These are phyloP conservation scores for Lachnellula arida DNA, from an alignment of 2,329 filamentous ascomycete species.

Conservation along the genomic window DNA sequence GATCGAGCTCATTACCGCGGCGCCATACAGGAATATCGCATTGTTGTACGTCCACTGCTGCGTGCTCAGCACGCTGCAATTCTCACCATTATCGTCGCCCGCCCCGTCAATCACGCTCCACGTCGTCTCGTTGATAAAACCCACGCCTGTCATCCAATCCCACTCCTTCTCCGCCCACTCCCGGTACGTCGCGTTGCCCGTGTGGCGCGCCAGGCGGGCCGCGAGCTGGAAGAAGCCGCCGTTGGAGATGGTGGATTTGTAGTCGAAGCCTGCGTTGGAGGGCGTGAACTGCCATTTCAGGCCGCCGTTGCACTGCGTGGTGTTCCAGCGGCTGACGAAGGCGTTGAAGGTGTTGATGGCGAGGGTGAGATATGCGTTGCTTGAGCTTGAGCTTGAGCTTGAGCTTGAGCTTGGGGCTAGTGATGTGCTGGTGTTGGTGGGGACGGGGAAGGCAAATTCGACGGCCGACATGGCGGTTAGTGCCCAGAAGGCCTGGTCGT, in stretches of 20 bases:
- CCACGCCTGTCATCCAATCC: constrained; percentile 56
- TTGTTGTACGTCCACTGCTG: constrained; percentile 66
- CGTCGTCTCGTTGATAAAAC: constrained; percentile 51
- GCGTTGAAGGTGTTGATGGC: constrained; percentile 77
- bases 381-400: too few species aligned
- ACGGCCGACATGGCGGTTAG: constrained; percentile 65
- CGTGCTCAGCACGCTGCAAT: constrained; percentile 53
- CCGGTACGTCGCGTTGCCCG: constrained; percentile 69
- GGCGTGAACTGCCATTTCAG: constrained; percentile 78
- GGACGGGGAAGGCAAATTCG: constrained; percentile 58
- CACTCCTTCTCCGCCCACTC: constrained; percentile 70
- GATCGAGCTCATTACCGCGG: constrained; percentile 38
- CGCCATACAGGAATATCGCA: constrained; percentile 59
- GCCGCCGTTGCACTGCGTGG: constrained; percentile 60
- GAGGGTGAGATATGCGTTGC: constrained; percentile 54
- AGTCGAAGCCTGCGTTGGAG: constrained; percentile 76
- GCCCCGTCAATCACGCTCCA: constrained; percentile 55
- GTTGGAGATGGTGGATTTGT: constrained; percentile 63
- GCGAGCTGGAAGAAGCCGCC: constrained; percentile 57
- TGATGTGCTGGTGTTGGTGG: constrained; percentile 32
- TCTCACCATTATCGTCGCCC: constrained; percentile 36
- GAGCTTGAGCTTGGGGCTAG: constrained; percentile 50
- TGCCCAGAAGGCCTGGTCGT: constrained; percentile 63
- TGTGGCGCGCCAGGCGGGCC: constrained; percentile 68
- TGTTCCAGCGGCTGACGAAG: constrained; percentile 51